Evolutionary conservation across 371 early-diverging fungal genomes (phyloP).

Genomic region (Syncephalastrum sp.): DNA sequence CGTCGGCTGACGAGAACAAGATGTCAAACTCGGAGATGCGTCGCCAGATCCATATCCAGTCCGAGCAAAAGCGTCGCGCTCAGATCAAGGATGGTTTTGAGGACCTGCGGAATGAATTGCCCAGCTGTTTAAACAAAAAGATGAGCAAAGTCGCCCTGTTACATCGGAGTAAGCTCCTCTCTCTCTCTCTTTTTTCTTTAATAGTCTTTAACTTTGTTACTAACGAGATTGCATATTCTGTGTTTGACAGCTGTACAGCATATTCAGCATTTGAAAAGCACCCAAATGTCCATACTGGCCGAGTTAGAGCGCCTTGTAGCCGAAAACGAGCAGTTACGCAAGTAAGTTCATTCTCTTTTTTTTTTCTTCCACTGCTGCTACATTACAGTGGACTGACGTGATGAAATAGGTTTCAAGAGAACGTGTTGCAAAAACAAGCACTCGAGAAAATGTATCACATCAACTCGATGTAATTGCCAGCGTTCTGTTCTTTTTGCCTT

Average conservation of each 20-base stretch:
- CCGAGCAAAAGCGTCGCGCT: conserved; percentile 59
- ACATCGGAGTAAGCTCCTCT: conserved; percentile 38
- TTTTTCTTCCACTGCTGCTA: too few relatives aligned
- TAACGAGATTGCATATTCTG: too few relatives aligned
- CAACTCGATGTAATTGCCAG: conserved; percentile 11
- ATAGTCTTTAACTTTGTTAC: too few relatives aligned
- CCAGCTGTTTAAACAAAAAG: conserved; percentile 53
- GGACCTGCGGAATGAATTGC: conserved; percentile 51
- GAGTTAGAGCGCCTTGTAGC: conserved; percentile 39
- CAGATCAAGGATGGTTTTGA: conserved; percentile 65
- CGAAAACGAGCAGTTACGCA: conserved; percentile 50
- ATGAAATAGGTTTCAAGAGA: conserved; percentile 21
- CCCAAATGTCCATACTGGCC: conserved; percentile 37
- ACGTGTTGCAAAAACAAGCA: conserved; percentile 25
- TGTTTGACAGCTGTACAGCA: conserved; percentile 38
- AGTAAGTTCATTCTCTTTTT: conserved; percentile 23
- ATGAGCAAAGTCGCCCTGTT: conserved; percentile 57
- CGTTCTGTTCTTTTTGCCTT: conserved; percentile 5
- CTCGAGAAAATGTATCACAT: conserved; percentile 23
- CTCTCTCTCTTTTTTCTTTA: neutral
- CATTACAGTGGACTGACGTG: neutral
- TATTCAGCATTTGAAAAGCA: conserved; percentile 48
- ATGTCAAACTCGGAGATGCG: conserved; percentile 41
- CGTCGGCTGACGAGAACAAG: neutral
- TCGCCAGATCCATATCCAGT: conserved; percentile 60